phyloP scores from a whole-genome alignment of 208 protist species.

The Kentomonas sorsogonicus region DNA sequence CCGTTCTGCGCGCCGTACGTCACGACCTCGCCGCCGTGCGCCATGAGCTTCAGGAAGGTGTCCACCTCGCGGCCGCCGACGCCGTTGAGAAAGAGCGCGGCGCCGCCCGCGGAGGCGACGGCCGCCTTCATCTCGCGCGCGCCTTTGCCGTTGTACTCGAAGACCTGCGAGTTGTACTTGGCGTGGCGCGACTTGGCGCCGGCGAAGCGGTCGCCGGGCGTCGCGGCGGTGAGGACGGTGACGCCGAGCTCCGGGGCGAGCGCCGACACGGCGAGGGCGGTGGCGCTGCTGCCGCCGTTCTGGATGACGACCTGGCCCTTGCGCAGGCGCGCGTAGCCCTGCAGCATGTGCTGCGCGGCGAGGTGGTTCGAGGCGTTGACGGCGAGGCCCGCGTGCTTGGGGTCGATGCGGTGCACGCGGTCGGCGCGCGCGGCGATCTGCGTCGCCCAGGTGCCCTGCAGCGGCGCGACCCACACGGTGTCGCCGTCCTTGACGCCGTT shows the following conservation, averaged over 20 bases:
- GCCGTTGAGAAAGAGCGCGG: slow-evolving; percentile 57
- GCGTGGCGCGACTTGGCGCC: slow-evolving; percentile 50
- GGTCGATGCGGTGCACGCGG: slow-evolving; percentile 53
- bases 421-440: slow-evolving; percentile 30
- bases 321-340: slow-evolving; percentile 42
- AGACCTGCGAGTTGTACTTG: slow-evolving; percentile 41
- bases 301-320: slow-evolving; percentile 61
- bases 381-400: slow-evolving; percentile 38
- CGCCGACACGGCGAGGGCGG: slow-evolving; percentile 58
- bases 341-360: slow-evolving; percentile 54
- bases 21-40: slow-evolving; percentile 47
- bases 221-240: slow-evolving; percentile 51
- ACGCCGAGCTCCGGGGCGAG: slow-evolving; percentile 39
- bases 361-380: slow-evolving; percentile 67
- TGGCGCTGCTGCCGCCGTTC: slow-evolving; percentile 73
- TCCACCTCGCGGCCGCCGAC: slow-evolving; percentile 70
- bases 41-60: slow-evolving; percentile 54
- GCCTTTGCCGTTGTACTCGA: slow-evolving; percentile 64
- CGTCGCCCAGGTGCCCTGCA: slow-evolving; percentile 67
- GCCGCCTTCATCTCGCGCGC: slow-evolving; percentile 34
- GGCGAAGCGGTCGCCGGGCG: slow-evolving; percentile 55
- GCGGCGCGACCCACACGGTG: slow-evolving; percentile 62
- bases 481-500: slow-evolving; percentile 58
- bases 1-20: slow-evolving; percentile 75
- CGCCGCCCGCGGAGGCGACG: slow-evolving; percentile 27